Base-by-base conservation (phyloP, 2,329 filamentous ascomycete genomes). In the Furcasterigmium sp. region DNA sequence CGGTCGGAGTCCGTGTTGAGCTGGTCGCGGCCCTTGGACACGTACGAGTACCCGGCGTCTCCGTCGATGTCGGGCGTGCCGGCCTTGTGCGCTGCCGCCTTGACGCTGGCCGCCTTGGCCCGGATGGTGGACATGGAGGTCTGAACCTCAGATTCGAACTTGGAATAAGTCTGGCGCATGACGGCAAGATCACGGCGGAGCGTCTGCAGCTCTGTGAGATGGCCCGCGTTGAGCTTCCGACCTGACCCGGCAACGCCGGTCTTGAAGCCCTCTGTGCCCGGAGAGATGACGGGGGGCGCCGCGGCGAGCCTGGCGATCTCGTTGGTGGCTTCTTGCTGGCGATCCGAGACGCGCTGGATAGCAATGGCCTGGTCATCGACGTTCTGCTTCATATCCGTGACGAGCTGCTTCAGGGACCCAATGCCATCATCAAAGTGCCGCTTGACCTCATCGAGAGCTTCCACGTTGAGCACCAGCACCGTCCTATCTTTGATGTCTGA, bases 361-460 rank as follows among this genome's bases (percentile, higher is more conserved):
- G 88, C 82, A 3, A 80, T 77, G 39, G 87, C 82, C 57, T 97
- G 93, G 37, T 90, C 86, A 45, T 90, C 85, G 9, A 98, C 76
- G 35, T 87, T 84, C 42, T 86, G 85, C 62, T 86, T 88, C 46
- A 98, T 82, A 44, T 87, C 84, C 54, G 94, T 86, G n/a, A 98
- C 82, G 23, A 95, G 77, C 44, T 82, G 80, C 51, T 84, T 87
- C 39, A 98, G 72, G 7, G 84, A 82, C 9, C 84, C 84, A 40
- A 98, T 74, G 34, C 91, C 89, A 51, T 98, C 91, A 51, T 98
- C 93, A 51, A 98, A 90, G 58, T 97, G 93, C 39, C 84, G 83
- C 67, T 97, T 97, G 29, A 98, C 91, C 64, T 98, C 93, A 59
- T 98, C 93, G 5, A 98, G 75, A 14, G 85, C 80, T 58, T 98